Conservation (phyloP, 169 alveolate species). For the Babesia bigemina region DNA sequence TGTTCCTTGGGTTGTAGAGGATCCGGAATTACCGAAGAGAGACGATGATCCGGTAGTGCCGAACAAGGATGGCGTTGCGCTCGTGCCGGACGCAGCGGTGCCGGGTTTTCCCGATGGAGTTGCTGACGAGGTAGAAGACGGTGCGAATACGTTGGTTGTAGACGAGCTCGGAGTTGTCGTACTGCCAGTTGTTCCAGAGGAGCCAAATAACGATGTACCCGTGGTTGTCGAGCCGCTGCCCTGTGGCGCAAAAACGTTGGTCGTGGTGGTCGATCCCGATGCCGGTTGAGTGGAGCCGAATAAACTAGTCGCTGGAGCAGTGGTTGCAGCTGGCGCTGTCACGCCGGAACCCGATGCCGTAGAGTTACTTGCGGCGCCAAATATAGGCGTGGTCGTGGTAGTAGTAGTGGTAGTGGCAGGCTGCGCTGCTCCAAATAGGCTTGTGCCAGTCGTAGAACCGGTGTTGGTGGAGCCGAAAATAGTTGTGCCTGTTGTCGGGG, state of each 20-base stretch:
- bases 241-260: not conserved
- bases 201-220: not conserved
- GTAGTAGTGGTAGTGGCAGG: slow-evolving; percentile 14
- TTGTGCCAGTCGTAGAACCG: slow-evolving; percentile 2
- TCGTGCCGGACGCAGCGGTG: no score
- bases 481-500: slow-evolving; percentile 23
- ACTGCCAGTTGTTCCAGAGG: slow-evolving; percentile 16
- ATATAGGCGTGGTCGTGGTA: not conserved
- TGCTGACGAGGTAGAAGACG: slow-evolving; percentile 5
- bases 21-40: no score
- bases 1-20: not conserved
- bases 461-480: not conserved
- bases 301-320: not conserved
- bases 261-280: slow-evolving; percentile 14
- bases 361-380: not conserved
- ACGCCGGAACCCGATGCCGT: slow-evolving; percentile 9
- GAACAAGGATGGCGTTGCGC: no score
- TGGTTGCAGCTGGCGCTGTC: not conserved
- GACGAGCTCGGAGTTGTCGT: not conserved
- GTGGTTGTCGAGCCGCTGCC: not conserved
- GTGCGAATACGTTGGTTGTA: not conserved
- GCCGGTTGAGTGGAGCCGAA: slow-evolving; percentile 4
- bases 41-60: no score
- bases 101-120: not conserved
- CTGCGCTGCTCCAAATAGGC: not conserved